Conservation (phyloP, 2,329 filamentous ascomycete species). For the Nothomitra cinnamomea region DNA sequence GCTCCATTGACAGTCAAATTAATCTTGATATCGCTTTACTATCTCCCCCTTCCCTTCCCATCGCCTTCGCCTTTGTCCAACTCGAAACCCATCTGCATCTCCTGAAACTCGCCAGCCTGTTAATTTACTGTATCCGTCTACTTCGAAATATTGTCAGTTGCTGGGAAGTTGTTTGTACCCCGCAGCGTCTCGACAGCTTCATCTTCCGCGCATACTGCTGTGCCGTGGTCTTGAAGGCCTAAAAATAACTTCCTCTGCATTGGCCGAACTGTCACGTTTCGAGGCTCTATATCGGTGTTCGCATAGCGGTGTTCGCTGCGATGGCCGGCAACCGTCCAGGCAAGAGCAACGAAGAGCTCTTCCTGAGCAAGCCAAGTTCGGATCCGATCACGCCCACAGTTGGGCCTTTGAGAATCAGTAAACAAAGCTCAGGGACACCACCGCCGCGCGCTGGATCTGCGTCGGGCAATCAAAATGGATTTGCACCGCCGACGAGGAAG, state of each 20-base stretch:
- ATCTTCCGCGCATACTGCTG: not conserved
- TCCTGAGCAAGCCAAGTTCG: constrained; percentile 36
- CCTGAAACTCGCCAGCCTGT: not conserved
- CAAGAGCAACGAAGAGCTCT: constrained; percentile 48
- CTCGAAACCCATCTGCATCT: not conserved
- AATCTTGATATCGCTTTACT: not conserved
- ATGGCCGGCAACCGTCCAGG: constrained; percentile 4
- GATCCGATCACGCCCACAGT: constrained; percentile 56
- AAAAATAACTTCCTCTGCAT: constrained; percentile 1
- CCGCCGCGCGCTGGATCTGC: constrained; percentile 17
- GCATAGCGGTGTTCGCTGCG: not conserved
- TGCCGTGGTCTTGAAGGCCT: not conserved
- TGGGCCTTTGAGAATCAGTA: constrained; percentile 71
- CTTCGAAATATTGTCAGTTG: no score
- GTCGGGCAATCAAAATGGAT: constrained; percentile 17
- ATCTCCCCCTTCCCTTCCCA: not conserved
- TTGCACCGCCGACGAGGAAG: constrained; percentile 31
- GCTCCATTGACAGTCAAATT: not conserved
- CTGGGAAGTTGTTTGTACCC: no score
- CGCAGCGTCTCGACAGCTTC: no score
- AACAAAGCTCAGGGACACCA: constrained; percentile 50
- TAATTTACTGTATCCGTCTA: not conserved
- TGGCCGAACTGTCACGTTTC: not conserved
- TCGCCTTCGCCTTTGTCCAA: not conserved
- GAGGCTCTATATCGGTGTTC: not conserved